Conservation (phyloP, 2,329 filamentous ascomycete genomes). For the Xylariaceae sp. region DNA sequence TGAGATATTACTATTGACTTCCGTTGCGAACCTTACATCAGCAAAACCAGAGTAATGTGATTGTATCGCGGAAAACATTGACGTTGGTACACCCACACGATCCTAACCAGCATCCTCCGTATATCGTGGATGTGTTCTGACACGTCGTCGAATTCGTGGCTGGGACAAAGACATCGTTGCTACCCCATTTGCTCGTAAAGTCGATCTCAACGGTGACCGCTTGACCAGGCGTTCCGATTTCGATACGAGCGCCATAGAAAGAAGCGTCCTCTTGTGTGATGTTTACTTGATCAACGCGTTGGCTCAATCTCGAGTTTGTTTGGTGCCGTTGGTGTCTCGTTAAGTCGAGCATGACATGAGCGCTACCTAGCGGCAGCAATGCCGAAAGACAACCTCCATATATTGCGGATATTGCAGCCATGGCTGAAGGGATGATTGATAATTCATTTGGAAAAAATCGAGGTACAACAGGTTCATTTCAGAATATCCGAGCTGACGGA, state of each 20-base stretch:
- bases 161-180: neutral
- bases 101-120: neutral
- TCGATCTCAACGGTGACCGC: neutral
- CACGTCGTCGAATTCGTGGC: neutral
- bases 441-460: no score
- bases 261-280: neutral
- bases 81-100: neutral
- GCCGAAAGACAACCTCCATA: no score
- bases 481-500: no score
- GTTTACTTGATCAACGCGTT: no score
- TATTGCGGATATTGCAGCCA: no score
- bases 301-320: no score
- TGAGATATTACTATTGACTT: neutral
- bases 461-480: no score
- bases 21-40: neutral
- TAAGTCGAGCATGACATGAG: no score
- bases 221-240: neutral
- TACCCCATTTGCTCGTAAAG: neutral
- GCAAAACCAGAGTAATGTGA: neutral
- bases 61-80: neutral
- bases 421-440: no score
- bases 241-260: neutral
- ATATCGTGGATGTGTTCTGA: neutral
- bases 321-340: no score
- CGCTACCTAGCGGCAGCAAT: no score